phyloP scores from a whole-genome alignment of 2,329 filamentous ascomycete genomes.

The Cercospora canescens region DNA sequence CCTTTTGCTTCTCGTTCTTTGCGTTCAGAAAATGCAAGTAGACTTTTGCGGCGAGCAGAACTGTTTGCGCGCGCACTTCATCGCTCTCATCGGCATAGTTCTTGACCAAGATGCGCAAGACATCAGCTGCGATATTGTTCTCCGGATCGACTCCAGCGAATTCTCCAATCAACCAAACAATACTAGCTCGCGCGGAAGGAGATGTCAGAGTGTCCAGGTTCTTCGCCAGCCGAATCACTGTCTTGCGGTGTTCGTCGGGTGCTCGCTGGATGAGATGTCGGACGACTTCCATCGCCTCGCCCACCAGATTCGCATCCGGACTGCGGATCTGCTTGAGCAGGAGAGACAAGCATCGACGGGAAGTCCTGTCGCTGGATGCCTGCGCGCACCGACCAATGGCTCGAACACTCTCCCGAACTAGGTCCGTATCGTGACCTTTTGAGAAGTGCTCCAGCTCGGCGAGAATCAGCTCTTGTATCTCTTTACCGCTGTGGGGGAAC shows the following conservation, averaged over 20 bases:
- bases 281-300: slow-evolving; percentile 91
- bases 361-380: slow-evolving; percentile 64
- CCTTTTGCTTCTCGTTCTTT: slow-evolving; percentile 44
- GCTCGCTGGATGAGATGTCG: slow-evolving; percentile 93
- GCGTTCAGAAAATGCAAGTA: slow-evolving; percentile 85
- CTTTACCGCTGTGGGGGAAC: slow-evolving; percentile 76
- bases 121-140: slow-evolving; percentile 89
- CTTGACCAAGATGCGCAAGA: slow-evolving; percentile 82
- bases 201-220: slow-evolving; percentile 88
- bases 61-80: slow-evolving; percentile 83
- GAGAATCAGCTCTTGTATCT: slow-evolving; percentile 81
- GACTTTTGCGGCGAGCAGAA: slow-evolving; percentile 92
- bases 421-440: slow-evolving; percentile 67
- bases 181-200: slow-evolving; percentile 85
- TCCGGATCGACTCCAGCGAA: slow-evolving; percentile 75
- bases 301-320: slow-evolving; percentile 81
- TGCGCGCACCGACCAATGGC: slow-evolving; percentile 94
- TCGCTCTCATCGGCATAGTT: slow-evolving; percentile 83
- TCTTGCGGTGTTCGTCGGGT: slow-evolving; percentile 75
- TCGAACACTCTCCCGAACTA: slow-evolving; percentile 85
- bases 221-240: slow-evolving; percentile 84
- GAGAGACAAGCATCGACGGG: slow-evolving; percentile 76
- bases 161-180: slow-evolving; percentile 96
- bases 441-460: slow-evolving; percentile 95
- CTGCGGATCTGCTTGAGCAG: slow-evolving; percentile 86